Conservation (phyloP, 352 stramenopile genomes). For the Phytophthora fragariae region DNA sequence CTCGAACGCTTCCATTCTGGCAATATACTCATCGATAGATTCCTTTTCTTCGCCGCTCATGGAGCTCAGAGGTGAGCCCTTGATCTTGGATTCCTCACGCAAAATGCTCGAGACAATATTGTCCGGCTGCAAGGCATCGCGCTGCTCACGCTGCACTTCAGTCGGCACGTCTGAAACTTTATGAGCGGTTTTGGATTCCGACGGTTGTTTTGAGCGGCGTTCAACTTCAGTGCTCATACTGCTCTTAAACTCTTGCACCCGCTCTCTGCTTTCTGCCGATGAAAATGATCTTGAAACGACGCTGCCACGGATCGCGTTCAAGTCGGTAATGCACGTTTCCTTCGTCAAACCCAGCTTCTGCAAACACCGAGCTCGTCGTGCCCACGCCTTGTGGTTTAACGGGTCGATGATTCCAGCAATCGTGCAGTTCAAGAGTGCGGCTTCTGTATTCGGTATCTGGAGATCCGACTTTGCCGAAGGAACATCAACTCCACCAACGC, state of each 20-base stretch:
- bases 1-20: constrained; percentile 29
- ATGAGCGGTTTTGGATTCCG: neutral
- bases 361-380: constrained; percentile 29
- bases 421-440: constrained; percentile 31
- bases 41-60: constrained; percentile 7
- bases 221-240: constrained; percentile 13
- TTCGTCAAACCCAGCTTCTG: constrained; percentile 13
- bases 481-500: neutral
- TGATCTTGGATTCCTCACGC: neutral
- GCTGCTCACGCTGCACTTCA: neutral
- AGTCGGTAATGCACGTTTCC: constrained; percentile 14
- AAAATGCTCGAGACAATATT: neutral
- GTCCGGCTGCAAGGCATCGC: neutral
- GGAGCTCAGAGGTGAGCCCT: neutral
- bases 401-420: constrained; percentile 40
- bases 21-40: constrained; percentile 35
- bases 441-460: constrained; percentile 12
- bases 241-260: constrained; percentile 23
- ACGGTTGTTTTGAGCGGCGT: neutral
- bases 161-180: neutral
- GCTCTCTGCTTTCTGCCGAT: neutral
- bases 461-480: neutral
- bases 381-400: constrained; percentile 39
- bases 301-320: constrained; percentile 11
- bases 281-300: constrained; percentile 10